These are phyloP conservation scores for Eruca vesicaria DNA, from an alignment of 441 rosid species.

Conservation along the genomic window DNA sequence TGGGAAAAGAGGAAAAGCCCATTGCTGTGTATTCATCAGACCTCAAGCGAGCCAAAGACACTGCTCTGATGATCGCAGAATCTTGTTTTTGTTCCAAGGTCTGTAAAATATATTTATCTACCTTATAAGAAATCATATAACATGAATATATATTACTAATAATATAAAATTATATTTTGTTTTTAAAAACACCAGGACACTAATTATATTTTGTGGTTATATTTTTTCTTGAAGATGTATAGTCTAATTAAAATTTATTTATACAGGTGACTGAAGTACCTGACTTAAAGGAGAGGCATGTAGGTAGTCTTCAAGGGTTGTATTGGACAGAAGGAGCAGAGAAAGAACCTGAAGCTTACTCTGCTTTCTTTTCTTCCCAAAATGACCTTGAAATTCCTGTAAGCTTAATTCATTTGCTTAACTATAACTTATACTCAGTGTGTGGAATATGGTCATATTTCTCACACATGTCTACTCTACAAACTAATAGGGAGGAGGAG, in stretches of 20 bases:
- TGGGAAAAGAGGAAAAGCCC: slow-evolving; percentile 40
- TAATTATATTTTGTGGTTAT: too few species aligned
- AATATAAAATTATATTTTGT: neutral
- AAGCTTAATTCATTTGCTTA: neutral
- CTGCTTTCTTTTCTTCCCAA: slow-evolving; percentile 36
- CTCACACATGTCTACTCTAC: neutral
- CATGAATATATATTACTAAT: neutral
- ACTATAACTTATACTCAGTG: neutral
- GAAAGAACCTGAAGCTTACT: slow-evolving; percentile 35
- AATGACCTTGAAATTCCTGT: slow-evolving; percentile 44
- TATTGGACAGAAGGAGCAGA: slow-evolving; percentile 32
- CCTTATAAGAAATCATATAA: neutral
- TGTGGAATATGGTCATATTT: neutral
- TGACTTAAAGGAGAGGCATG: slow-evolving; percentile 40
- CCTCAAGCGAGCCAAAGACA: slow-evolving; percentile 46
- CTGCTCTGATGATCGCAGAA: slow-evolving; percentile 40
- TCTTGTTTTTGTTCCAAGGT: slow-evolving; percentile 38
- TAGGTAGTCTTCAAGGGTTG: slow-evolving; percentile 40
- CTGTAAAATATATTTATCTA: neutral
- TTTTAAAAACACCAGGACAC: too few species aligned
- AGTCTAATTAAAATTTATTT: neutral
- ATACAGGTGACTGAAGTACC: slow-evolving; percentile 35
- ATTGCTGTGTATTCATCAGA: slow-evolving; percentile 47
- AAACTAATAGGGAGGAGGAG: slow-evolving; percentile 47
- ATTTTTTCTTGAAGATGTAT: too few species aligned